These are phyloP conservation scores for Begonia masoniana DNA, from an alignment of 306 rosid genomes.

Conservation along the genomic window DNA sequence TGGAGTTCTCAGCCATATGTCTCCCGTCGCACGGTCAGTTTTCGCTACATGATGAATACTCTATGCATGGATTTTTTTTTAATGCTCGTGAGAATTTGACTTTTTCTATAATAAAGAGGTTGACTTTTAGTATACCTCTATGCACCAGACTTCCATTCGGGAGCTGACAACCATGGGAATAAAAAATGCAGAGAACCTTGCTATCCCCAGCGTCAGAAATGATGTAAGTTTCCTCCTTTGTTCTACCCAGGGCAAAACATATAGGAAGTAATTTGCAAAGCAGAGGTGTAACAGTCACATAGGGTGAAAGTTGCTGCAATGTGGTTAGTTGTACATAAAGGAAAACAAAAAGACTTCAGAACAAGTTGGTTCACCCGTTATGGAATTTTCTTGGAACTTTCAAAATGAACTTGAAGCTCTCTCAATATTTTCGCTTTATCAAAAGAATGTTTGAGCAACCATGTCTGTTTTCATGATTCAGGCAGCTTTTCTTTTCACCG, in stretches of 20 bases:
- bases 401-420: too few species aligned
- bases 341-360: too few species aligned
- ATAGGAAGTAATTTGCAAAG: too few species aligned
- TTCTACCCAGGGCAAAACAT: not conserved
- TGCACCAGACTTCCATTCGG: slow-evolving; percentile 64
- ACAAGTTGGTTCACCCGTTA: too few species aligned
- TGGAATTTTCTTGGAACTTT: too few species aligned
- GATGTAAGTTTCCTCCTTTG: slow-evolving; percentile 41
- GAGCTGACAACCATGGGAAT: slow-evolving; percentile 77
- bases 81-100: not conserved
- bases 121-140: slow-evolving; percentile 17
- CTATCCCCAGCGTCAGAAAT: slow-evolving; percentile 89
- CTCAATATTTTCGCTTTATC: too few species aligned
- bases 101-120: slow-evolving; percentile 11
- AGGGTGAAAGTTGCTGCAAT: too few species aligned
- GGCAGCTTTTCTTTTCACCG: slow-evolving; percentile 97
- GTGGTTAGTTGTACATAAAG: too few species aligned
- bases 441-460: too few species aligned
- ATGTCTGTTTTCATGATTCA: slow-evolving; percentile 18
- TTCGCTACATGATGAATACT: slow-evolving; percentile 14
- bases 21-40: slow-evolving; percentile 94
- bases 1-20: slow-evolving; percentile 96
- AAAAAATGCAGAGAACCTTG: slow-evolving; percentile 87
- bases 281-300: too few species aligned
- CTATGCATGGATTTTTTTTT: too few species aligned